Conservation (phyloP, 768 basidiomycete genomes). For the Russula olivacea region DNA sequence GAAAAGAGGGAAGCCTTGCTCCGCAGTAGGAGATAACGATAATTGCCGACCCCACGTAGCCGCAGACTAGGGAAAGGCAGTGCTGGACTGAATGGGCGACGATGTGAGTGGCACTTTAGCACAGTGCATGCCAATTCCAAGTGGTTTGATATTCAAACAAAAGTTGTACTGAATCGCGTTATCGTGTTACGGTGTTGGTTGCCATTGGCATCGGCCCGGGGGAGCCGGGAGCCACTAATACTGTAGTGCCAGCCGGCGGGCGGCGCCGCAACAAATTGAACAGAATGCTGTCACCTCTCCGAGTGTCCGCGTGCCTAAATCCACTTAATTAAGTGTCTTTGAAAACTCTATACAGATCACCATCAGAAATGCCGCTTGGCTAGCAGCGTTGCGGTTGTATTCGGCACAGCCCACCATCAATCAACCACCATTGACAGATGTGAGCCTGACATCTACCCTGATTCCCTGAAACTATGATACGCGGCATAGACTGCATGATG, state of each 20-base stretch:
- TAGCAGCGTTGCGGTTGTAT: not conserved
- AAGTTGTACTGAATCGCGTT: too few species aligned
- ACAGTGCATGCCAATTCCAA: not conserved
- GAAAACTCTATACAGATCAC: not conserved
- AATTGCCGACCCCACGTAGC: not conserved
- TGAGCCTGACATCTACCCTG: not conserved
- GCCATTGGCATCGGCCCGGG: not conserved
- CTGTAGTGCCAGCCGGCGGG: too few species aligned
- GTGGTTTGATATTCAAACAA: not conserved
- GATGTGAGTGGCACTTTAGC: not conserved
- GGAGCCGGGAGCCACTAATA: too few species aligned
- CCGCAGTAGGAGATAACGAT: not conserved
- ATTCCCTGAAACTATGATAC: not conserved
- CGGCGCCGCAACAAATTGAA: not conserved
- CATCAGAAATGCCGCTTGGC: not conserved
- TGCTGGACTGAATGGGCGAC: not conserved
- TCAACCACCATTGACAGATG: not conserved
- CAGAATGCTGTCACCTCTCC: too few species aligned
- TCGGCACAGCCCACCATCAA: slow-evolving; percentile 13
- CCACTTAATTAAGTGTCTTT: not conserved
- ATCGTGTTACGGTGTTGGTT: not conserved
- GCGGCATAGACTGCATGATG: too few species aligned
- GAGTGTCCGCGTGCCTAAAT: not conserved
- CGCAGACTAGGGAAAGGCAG: not conserved
- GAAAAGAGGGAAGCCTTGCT: not conserved